A percentile compares a stretch with the other conserved stretches of the same genome.
phyloP scores from a whole-genome alignment of 768 basidiomycete genomes.

The Agaricus subrufescens region DNA sequence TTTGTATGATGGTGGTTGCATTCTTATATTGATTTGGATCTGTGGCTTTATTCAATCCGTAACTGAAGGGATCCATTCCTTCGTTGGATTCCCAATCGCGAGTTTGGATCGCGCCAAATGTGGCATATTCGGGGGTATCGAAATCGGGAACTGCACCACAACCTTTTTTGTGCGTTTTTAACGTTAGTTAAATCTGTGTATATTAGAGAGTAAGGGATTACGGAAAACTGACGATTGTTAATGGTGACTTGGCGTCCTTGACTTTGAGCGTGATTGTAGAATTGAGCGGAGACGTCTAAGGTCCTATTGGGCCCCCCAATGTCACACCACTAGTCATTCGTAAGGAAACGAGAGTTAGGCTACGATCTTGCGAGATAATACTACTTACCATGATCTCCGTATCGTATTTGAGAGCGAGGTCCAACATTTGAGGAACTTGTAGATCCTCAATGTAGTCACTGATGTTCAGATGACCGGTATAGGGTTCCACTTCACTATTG shows the following conservation, averaged over 20 bases:
- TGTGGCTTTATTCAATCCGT: conserved; percentile 42
- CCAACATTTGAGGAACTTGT: conserved; percentile 47
- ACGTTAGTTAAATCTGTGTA: background rate
- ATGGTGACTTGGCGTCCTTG: conserved; percentile 43
- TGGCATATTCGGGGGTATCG: conserved; percentile 51
- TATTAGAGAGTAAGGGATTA: background rate
- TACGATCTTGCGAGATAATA: background rate
- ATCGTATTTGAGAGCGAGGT: conserved; percentile 40
- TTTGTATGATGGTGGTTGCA: conserved; percentile 43
- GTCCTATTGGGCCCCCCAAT: conserved; percentile 49
- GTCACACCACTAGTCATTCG: conserved; percentile 44
- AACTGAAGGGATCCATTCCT: conserved; percentile 52
- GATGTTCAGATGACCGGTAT: conserved; percentile 46
- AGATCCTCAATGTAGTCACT: conserved; percentile 48
- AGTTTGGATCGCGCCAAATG: conserved; percentile 41
- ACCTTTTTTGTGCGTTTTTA: conserved; percentile 21
- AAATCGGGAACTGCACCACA: conserved; percentile 49
- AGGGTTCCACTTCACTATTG: conserved; percentile 42
- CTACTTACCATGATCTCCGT: conserved; percentile 49
- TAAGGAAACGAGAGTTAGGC: too few species aligned
- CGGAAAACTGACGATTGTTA: conserved; percentile 24
- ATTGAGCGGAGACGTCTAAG: conserved; percentile 38
- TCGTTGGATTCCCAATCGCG: conserved; percentile 55
- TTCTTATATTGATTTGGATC: conserved; percentile 41
- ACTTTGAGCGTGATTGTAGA: conserved; percentile 35